phyloP scores from a whole-genome alignment of 306 rosid genomes.

The Lotus japonicus region DNA sequence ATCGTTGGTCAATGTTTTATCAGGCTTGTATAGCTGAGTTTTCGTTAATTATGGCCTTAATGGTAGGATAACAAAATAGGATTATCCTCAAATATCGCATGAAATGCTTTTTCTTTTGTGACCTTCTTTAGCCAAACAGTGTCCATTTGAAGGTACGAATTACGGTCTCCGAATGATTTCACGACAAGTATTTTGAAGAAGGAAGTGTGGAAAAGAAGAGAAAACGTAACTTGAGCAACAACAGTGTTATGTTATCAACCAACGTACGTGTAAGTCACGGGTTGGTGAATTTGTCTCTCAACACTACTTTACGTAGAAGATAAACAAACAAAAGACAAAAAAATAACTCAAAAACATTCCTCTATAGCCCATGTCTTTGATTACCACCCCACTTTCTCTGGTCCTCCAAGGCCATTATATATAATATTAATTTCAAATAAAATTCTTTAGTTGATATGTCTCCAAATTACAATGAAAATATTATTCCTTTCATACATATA shows the following conservation, averaged over 20 bases:
- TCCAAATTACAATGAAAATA: neutral
- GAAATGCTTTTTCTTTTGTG: neutral
- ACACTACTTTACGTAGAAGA: conserved; percentile 56
- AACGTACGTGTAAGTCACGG: conserved; percentile 50
- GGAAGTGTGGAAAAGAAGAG: conserved; percentile 43
- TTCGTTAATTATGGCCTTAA: too few species aligned
- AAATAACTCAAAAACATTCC: conserved; percentile 17
- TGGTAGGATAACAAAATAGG: neutral
- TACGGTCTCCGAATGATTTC: conserved; percentile 38
- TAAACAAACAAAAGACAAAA: conserved; percentile 31
- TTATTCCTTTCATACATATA: too few species aligned
- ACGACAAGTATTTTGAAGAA: conserved; percentile 65
- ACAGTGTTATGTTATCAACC: conserved; percentile 36
- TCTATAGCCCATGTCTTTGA: conserved; percentile 20
- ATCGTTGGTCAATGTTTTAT: too few species aligned
- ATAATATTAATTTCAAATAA: neutral
- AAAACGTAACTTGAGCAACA: conserved; percentile 53
- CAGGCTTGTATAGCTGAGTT: too few species aligned
- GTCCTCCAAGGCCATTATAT: conserved; percentile 17
- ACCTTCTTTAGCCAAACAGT: too few species aligned
- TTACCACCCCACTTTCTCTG: conserved; percentile 32
- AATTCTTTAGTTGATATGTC: neutral
- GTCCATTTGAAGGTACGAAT: conserved; percentile 15
- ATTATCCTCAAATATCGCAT: neutral
- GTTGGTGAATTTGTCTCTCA: conserved; percentile 35